A percentile compares a stretch with the other conserved stretches of the same genome.
phyloP scores from a whole-genome alignment of 768 basidiomycete genomes.

The Xerocomus spinulosus region DNA sequence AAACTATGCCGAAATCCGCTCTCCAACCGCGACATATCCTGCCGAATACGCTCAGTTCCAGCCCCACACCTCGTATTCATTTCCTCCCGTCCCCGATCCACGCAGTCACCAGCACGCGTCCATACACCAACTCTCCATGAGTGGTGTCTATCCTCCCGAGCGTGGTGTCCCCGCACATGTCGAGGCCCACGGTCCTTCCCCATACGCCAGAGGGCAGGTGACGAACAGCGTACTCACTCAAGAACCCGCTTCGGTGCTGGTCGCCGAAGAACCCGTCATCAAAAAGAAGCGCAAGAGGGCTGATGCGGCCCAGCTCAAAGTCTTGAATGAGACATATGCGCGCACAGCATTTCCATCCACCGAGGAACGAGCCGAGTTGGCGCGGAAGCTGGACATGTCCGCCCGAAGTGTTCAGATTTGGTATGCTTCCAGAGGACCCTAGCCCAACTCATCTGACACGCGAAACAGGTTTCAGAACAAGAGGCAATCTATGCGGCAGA shows the following conservation, averaged over 20 bases:
- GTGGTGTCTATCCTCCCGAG: constrained; percentile 25
- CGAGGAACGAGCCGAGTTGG: constrained; percentile 74
- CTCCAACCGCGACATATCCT: constrained; percentile 61
- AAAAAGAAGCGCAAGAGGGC: constrained; percentile 89
- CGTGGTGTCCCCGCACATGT: constrained; percentile 39
- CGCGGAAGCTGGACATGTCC: constrained; percentile 77
- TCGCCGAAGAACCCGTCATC: constrained; percentile 61
- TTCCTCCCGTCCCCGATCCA: constrained; percentile 36
- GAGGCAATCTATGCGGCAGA: constrained; percentile 77
- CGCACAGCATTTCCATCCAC: constrained; percentile 86
- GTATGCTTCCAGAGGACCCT: constrained; percentile 37
- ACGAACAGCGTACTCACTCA: constrained; percentile 31
- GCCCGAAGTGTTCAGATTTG: constrained; percentile 85
- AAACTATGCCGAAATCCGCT: constrained; percentile 47
- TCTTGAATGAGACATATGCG: constrained; percentile 74
- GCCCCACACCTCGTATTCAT: constrained; percentile 31
- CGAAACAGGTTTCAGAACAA: constrained; percentile 79
- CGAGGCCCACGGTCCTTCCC: constrained; percentile 38
- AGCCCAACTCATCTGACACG: constrained; percentile 17
- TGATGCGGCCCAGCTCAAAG: constrained; percentile 72
- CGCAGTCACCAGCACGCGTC: constrained; percentile 29
- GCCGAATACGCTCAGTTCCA: constrained; percentile 48
- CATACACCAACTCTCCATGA: constrained; percentile 26
- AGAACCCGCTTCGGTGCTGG: constrained; percentile 32
- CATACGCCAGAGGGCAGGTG: constrained; percentile 44